Evolutionary conservation across 169 alveolate genomes (phyloP), one percentile per base, ranked within the genome.

Genomic region (Cryptosporidium viatorum): DNA sequence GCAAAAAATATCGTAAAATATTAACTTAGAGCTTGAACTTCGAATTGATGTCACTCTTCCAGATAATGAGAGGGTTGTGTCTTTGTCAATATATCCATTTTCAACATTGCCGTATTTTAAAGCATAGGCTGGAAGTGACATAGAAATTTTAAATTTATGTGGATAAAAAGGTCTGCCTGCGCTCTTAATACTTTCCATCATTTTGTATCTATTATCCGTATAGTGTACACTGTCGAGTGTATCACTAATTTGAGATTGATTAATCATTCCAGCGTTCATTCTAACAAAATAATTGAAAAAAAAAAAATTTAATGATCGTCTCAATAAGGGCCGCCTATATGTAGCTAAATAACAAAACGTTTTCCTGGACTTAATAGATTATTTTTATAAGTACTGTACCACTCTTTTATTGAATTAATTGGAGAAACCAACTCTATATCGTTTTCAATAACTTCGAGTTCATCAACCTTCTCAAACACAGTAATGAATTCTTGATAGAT

Each of bases 21-120:
- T 93, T 65, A 97, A 94, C 55, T 96, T 94, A 67, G 95, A 94
- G 12, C 98, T 97, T 43, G 97, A 91, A 33, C 96, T 94, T 75
- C 99, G 96, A 26, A 96, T 92, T 29, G 97, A 92, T 70, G 94
- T 85, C 18, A 98, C 97, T 85, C 99, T 92, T 48, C 99, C 99
- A 39, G 99, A 97, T 12, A 96, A 91, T 3, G 95, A 80, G 39
- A 96, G 93, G 0, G 93, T 89, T 23, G 92, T 96, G 21, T 65
- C 71, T 68, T 95, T 98, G 55, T 94, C 95, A 91, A 96, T 94
- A 80, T 94, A 94, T 26, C 99, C 99, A 86, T 96, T 93, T 59
- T 93, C 94, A 33, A 94, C 84, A 39, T 93, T 91, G 33, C 93
- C 95, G 93, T 94, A 98, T 84, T 94, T 96, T 45, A 85, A 86